These are phyloP conservation scores for Aspergillus puulaauensis DNA, from an alignment of 2,329 filamentous ascomycete species.

Conservation along the genomic window DNA sequence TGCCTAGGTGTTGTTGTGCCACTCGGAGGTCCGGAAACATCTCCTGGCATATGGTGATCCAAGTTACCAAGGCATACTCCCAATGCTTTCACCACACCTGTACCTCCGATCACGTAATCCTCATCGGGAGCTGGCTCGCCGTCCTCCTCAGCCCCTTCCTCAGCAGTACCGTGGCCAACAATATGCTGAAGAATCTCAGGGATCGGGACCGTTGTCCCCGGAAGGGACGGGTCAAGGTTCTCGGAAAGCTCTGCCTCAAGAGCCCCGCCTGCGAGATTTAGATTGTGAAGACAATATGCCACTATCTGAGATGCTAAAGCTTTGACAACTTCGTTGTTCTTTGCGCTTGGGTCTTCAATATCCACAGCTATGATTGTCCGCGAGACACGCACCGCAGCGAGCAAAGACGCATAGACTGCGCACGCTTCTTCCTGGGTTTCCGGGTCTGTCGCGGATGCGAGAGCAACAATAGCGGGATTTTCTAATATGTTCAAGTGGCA, in stretches of 20 bases:
- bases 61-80: slow-evolving; percentile 86
- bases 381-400: slow-evolving; percentile 83
- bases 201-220: slow-evolving; percentile 55
- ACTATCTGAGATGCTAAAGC: slow-evolving; percentile 92
- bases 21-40: slow-evolving; percentile 46
- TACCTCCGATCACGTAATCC: slow-evolving; percentile 94
- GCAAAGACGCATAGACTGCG: slow-evolving; percentile 85
- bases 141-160: slow-evolving; percentile 55
- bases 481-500: slow-evolving; percentile 86
- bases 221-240: slow-evolving; percentile 48
- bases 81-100: slow-evolving; percentile 90
- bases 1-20: slow-evolving; percentile 56
- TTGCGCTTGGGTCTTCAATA: slow-evolving; percentile 78
- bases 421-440: slow-evolving; percentile 87
- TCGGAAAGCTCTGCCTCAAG: slow-evolving; percentile 57
- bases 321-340: slow-evolving; percentile 87
- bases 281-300: slow-evolving; percentile 87
- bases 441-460: slow-evolving; percentile 77
- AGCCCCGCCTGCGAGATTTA: slow-evolving; percentile 83
- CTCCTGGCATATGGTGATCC: slow-evolving; percentile 50
- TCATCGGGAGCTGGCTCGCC: slow-evolving; percentile 76
- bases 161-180: slow-evolving; percentile 67
- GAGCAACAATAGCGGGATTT: slow-evolving; percentile 61
- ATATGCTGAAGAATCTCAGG: slow-evolving; percentile 85
- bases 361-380: slow-evolving; percentile 84